Conservation (phyloP, 192 early-diverging fungal species). For the Gigaspora rosea region DNA sequence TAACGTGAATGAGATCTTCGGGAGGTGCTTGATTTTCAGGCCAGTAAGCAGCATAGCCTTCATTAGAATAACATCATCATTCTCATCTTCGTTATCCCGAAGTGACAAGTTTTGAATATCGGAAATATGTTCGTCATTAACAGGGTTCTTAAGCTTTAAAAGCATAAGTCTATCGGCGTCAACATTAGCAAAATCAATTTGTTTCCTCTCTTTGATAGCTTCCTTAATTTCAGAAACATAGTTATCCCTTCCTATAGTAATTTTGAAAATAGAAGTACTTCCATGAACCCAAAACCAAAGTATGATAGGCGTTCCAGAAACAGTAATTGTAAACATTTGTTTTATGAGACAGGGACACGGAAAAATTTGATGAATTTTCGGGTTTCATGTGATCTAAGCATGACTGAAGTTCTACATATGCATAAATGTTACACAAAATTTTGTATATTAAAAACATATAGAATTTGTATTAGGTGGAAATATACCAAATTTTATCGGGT, state of each 20-base stretch:
- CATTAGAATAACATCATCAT: not conserved
- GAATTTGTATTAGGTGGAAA: too few relatives aligned
- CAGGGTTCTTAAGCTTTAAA: not conserved
- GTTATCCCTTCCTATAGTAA: not conserved
- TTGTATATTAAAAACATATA: too few relatives aligned
- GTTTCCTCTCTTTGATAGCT: not conserved
- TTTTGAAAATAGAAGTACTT: not conserved
- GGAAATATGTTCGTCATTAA: not conserved
- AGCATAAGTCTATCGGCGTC: not conserved
- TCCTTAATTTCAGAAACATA: not conserved
- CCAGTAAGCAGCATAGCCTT: not conserved
- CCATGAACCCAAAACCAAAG: not conserved
- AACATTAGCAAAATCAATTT: too few relatives aligned
- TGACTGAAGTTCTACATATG: too few relatives aligned
- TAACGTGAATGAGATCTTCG: not conserved
- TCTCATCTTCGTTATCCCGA: not conserved
- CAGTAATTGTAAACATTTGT: not conserved
- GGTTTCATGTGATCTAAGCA: too few relatives aligned
- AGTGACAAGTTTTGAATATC: not conserved
- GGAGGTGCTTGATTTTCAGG: slow-evolving; percentile 3
- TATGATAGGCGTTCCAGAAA: not conserved
- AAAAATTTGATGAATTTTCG: too few relatives aligned
- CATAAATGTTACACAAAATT: too few relatives aligned
- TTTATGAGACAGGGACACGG: too few relatives aligned
- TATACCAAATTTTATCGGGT: too few relatives aligned